Evolutionary conservation across 768 basidiomycete species (phyloP), one percentile per base, ranked within the genome.

Genomic region (Leccinum ochraceum): DNA sequence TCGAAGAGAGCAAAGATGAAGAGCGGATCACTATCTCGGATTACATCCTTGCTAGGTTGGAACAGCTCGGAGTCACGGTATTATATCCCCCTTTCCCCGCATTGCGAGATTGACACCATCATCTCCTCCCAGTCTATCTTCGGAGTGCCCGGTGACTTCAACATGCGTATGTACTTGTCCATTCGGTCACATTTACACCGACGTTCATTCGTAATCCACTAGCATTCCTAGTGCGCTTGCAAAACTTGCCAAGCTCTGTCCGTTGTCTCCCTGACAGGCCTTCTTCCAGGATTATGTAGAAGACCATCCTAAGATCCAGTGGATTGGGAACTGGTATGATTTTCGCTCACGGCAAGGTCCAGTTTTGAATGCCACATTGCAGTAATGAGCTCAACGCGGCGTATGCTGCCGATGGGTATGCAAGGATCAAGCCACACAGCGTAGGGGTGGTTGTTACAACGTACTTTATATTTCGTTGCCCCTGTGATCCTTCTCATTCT

Each of bases 321-420:
- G 94, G 94, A 82, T 95, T 56, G 95, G 94, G 5, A 91, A 92
- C 69, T 91, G 89, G 89, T 88, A 72, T 6, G 77, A 57, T 0
- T 10, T 16, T 49, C 28, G 10, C 14, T 8, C 56, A 3, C 11
- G n/a, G 17, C 1, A 4, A 24, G 3, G 3, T 9, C 0, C 37
- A 9, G 7, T 24, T 4, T n/a, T 46, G 68, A 36, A 72, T 32
- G 3, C 10, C 44, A 44, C 16, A 6, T 51, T 28, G 16, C 60
- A 91, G 90, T 65, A 92, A 93, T 61, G 90, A 94, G 70, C 79
- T 95, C 52, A 92, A 95, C 64, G 90, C 92, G 0, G 81, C 92
- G 0, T 97, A 97, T 73, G 95, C 95, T 16, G 92, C 92, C 0
- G 94, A 95, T 69, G 95, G 95, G 11, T 96, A 96, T 73, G 92